Conservation (phyloP, 2,329 filamentous ascomycete species). For the Colletotrichum neosansevieriae region DNA sequence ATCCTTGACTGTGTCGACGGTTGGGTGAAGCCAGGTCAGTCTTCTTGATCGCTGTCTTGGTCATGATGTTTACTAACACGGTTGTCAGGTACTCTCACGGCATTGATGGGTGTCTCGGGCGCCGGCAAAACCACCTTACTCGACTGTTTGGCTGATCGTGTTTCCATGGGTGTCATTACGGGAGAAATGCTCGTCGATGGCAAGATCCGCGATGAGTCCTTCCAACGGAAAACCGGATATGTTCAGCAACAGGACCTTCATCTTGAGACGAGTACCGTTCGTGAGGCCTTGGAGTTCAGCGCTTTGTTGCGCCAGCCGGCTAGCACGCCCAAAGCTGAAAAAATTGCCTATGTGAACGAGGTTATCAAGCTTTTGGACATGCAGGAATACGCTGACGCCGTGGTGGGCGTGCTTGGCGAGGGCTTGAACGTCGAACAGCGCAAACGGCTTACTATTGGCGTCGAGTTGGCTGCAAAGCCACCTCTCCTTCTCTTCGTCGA, state of each 20-base stretch:
- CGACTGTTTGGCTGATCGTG: slow-evolving; percentile 71
- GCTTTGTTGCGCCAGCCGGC: slow-evolving; percentile 76
- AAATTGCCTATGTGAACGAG: slow-evolving; percentile 47
- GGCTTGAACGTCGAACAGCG: slow-evolving; percentile 57
- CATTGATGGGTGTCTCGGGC: slow-evolving; percentile 62
- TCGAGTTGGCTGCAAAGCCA: slow-evolving; percentile 80
- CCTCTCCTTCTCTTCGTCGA: slow-evolving; percentile 80
- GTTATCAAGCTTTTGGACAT: slow-evolving; percentile 53
- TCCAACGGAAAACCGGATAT: slow-evolving; percentile 77
- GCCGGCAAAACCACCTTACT: slow-evolving; percentile 67
- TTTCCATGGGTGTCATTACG: slow-evolving; percentile 75
- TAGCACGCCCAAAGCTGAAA: slow-evolving; percentile 55
- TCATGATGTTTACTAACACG: no score
- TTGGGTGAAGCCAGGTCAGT: slow-evolving; percentile 72
- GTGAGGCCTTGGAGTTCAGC: slow-evolving; percentile 75
- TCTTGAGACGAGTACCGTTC: slow-evolving; percentile 55
- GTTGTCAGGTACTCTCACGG: slow-evolving; percentile 66
- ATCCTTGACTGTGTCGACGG: slow-evolving; percentile 76
- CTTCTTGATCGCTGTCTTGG: no score
- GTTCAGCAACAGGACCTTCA: slow-evolving; percentile 72
- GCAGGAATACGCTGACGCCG: slow-evolving; percentile 76
- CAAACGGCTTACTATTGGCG: slow-evolving; percentile 78
- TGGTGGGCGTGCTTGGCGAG: slow-evolving; percentile 77
- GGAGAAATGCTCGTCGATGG: slow-evolving; percentile 78
- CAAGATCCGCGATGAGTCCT: slow-evolving; percentile 71